A percentile compares a stretch with the other conserved stretches of the same genome.
Conservation (phyloP, 2,329 filamentous ascomycete species). For the Pseudogymnoascus sp. region DNA sequence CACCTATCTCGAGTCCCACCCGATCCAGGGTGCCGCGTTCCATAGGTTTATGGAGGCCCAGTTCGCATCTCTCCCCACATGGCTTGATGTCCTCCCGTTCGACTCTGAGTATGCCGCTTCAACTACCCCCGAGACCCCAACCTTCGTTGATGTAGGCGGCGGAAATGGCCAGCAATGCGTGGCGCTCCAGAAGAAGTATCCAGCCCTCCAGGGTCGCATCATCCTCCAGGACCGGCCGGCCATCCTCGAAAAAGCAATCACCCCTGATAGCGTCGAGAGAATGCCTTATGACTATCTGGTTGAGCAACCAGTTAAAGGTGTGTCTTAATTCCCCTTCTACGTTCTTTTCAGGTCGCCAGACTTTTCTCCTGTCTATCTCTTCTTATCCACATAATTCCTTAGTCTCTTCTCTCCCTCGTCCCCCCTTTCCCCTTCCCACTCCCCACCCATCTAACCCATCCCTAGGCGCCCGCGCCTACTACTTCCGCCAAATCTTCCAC, state of each 20-base stretch:
- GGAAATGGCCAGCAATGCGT: constrained; percentile 13
- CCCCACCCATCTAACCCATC: neutral
- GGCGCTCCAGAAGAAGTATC: constrained; percentile 10
- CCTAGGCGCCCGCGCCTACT: constrained; percentile 25
- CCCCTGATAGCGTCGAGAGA: constrained; percentile 22
- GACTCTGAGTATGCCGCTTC: constrained; percentile 16
- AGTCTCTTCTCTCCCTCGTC: neutral
- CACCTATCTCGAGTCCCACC: constrained; percentile 17
- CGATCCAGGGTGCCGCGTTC: constrained; percentile 20
- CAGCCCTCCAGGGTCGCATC: constrained; percentile 6
- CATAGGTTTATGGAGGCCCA: constrained; percentile 28
- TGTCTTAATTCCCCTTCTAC: neutral
- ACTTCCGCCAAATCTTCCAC: constrained; percentile 29
- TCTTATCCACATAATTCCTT: neutral
- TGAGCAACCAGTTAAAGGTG: constrained; percentile 26
- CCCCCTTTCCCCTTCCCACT: neutral
- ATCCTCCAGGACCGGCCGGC: constrained; percentile 24
- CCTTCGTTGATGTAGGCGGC: constrained; percentile 7
- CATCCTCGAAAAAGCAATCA: constrained; percentile 21
- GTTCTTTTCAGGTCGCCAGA: neutral
- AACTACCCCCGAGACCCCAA: neutral
- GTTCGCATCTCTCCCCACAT: constrained; percentile 22
- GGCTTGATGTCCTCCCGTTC: constrained; percentile 23
- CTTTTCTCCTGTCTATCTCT: neutral
- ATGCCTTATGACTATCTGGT: constrained; percentile 21